Evolutionary conservation across 371 early-diverging fungal genomes (phyloP), one percentile per base, ranked within the genome.

Genomic region (Mortierella sp.): DNA sequence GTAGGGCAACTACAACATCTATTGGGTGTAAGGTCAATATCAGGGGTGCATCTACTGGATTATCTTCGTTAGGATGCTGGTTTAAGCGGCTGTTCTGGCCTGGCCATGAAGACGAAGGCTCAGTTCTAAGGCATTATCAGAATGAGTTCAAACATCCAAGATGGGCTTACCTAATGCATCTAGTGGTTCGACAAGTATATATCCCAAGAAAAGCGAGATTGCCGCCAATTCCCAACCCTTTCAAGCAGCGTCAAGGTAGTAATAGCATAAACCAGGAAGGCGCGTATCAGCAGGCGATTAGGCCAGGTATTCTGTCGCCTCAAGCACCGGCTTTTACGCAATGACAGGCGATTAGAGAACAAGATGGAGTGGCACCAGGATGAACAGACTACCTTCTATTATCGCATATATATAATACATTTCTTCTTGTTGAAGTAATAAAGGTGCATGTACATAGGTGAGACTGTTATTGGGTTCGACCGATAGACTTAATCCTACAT

Each of bases 91-190:
- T 51, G 2, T 6, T 51, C 4, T 42, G 17, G 51, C 40, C 45
- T 9, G 37, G 58, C 3, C 34, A 61, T 22, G 37, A 53, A 43
- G 35, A 62, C 22, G n/a, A 40, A 12, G 42, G 29, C 7, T 15
- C 45, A 0, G n/a, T 43, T 13, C 34, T 49, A n/a, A 57, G 63
- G 47, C 31, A 51, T n/a, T 80, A 80, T 37, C 75, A 65, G 29
- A 45, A 28, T 0, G 64, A 56, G 57, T 74, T 80, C 43, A 49
- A 61, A 17, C 68, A 40, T 43, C 81, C 75, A 9, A 64, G 59
- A n/a, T 28, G 42, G 29, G 75, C 81, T 23, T 80, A 80, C 29
- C 23, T 63, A 47, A 49, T 71, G 45, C 81, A 80, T 29, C 53
- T 55, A 31, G 3, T 75, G 1, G 34, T 75, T 40, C 75, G 81